Base-by-base conservation (phyloP, 208 protist genomes). In the Porcisia deanei region DNA sequence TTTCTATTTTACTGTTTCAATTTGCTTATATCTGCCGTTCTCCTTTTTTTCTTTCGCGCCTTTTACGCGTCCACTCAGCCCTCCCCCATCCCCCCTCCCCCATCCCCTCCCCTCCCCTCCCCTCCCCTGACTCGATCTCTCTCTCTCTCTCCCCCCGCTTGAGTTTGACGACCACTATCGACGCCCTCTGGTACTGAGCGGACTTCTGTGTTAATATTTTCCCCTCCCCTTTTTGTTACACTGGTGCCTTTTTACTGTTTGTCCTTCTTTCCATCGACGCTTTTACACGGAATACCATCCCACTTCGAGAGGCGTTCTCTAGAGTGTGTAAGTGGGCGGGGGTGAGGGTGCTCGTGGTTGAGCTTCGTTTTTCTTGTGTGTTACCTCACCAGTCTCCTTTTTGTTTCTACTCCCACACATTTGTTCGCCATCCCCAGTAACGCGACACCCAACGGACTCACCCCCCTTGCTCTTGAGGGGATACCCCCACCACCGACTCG, bases 71-170 rank as follows among this genome's bases (percentile, higher is more conserved):
- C 37, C 45, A 65, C 41, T 53, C 47, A 53, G 41, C 41, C 34
- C 58, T 14, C 37, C 61, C 25, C 52, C 60, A 10, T 74, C 57
- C 34, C 71, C 34, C 71, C 52, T 76, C 73, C 58, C 59, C 58
- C n/a, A n/a, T 78, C 71, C 52, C 60, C n/a, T 74, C 57, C 34
- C 34, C 67, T 64, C 71, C 34, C 71, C 52, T 76, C 73, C 58
- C 59, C 58, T 61, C 8, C 57, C 30, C 37, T 61, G 49, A 10
- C 30, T 75, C 10, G 58, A 25, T 39, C 0, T 58, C 52, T 3
- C 22, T 55, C 18, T 54, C n/a, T 73, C 39, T 41, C 9, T 52
- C 66, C 45, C 22, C 53, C 12, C 68, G 10, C 10, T 39, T 77
- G 20, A 18, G 71, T 59, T 12, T 52, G 34, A 9, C 34, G 20